Evolutionary conservation across 306 rosid genomes (phyloP), one percentile per base, ranked within the genome.

Genomic region (Pueraria montana): DNA sequence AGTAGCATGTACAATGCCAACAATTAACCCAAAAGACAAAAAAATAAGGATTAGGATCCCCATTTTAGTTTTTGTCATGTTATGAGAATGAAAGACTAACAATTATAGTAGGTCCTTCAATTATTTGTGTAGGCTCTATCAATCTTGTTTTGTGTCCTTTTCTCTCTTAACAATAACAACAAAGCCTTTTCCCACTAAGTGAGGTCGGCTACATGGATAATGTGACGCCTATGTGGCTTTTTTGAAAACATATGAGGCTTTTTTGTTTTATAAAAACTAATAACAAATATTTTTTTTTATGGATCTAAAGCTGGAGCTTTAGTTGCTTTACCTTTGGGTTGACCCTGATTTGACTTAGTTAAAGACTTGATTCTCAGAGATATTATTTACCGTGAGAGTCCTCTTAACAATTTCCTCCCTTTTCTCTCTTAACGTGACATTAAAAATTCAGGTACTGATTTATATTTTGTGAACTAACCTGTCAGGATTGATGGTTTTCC

Each of bases 401-500:
- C 21, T 50, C 58, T 50, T 13, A 49, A 16, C 20, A 49, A 49
- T 17, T 49, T 50, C 2, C 14, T 6, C 2, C 14, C 26, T 27
- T 62, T 27, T 64, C 23, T 16, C 21, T 9, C 20, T 12, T 30
- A 32, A 65, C 24, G 10, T 66, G 45, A 36, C 16, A 34, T 0
- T 32, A 24, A 32, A 63, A 42, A 45, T 11, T 17, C 12, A 30
- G 0, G 23, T 14, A 23, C 32, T 53, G 20, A 67, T 61, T 50
- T 77, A 43, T 26, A 63, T 32, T 34, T 66, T 17, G 20, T 11
- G 24, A 72, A 79, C 87, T 16, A 73, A 96, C 99, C 98, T 94
- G 90, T 94, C 97, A 8, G 99, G 99, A 74, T 88, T 96, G 72
- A 96, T 92, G 32, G 97, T 92, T 87, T 96, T 96, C 36, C 88